Conservation (phyloP, 2,329 filamentous ascomycete species). For the Botryotinia narcissicola region DNA sequence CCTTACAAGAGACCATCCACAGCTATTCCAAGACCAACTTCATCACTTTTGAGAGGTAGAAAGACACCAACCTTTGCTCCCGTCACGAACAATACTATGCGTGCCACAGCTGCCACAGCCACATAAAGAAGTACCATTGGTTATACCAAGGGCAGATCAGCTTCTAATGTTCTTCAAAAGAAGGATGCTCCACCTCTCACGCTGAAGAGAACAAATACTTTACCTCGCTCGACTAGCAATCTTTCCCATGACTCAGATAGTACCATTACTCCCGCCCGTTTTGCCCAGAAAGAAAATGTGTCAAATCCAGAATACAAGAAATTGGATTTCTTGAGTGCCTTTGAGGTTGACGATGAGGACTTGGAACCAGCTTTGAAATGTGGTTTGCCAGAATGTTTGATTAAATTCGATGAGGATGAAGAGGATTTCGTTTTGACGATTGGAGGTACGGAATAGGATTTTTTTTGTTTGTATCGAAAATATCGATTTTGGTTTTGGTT, state of each 20-base stretch:
- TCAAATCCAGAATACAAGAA: slow-evolving; percentile 41
- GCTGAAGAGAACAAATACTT: slow-evolving; percentile 19
- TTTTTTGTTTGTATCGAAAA: neutral
- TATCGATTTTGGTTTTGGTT: neutral
- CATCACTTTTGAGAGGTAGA: slow-evolving; percentile 26
- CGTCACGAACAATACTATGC: slow-evolving; percentile 47
- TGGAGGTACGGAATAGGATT: slow-evolving; percentile 2
- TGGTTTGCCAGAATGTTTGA: slow-evolving; percentile 35
- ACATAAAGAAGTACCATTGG: slow-evolving; percentile 80
- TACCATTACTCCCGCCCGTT: slow-evolving; percentile 51
- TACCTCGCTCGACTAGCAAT: slow-evolving; percentile 36
- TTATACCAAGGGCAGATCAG: slow-evolving; percentile 72
- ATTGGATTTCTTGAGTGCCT: slow-evolving; percentile 57
- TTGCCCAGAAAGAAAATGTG: slow-evolving; percentile 38
- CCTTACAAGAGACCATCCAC: slow-evolving; percentile 38
- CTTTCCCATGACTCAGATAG: slow-evolving; percentile 42
- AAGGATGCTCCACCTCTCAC: slow-evolving; percentile 13
- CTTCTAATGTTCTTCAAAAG: slow-evolving; percentile 42
- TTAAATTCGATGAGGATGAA: slow-evolving; percentile 42
- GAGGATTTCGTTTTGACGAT: slow-evolving; percentile 58
- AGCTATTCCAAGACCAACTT: slow-evolving; percentile 38
- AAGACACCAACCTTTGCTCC: slow-evolving; percentile 45
- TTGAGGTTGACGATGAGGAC: slow-evolving; percentile 51
- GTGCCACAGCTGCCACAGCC: slow-evolving; percentile 59
- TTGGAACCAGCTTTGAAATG: slow-evolving; percentile 33